Percentiles rank a stretch among this genome's conserved stretches.
Evolutionary conservation across 768 basidiomycete genomes (phyloP).

Genomic region (Rhodocollybia butyracea): DNA sequence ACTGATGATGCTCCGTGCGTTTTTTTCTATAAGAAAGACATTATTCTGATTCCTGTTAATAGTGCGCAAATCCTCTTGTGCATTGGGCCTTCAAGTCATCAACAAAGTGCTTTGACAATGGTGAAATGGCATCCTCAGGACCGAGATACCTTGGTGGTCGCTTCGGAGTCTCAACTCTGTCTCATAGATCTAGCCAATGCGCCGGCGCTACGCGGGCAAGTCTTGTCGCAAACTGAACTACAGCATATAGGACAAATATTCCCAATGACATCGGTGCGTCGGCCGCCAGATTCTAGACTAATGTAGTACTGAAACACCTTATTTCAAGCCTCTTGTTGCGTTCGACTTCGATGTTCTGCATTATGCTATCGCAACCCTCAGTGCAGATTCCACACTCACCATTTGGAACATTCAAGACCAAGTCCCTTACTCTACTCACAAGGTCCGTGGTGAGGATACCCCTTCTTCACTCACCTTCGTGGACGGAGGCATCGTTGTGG

Average conservation of each 20-base stretch:
- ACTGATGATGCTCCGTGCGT: conserved; percentile 86
- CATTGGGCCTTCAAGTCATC: conserved; percentile 55
- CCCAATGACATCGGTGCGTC: conserved; percentile 64
- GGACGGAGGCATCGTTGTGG: conserved; percentile 81
- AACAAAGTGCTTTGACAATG: conserved; percentile 63
- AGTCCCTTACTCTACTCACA: conserved; percentile 70
- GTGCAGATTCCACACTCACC: conserved; percentile 76
- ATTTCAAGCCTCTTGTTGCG: conserved; percentile 77
- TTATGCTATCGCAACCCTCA: conserved; percentile 76
- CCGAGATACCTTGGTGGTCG: conserved; percentile 76
- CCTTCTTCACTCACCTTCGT: conserved; percentile 86
- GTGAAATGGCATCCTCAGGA: conserved; percentile 91
- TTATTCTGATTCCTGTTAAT: conserved; percentile 10
- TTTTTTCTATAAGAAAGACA: neutral
- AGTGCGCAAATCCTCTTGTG: conserved; percentile 71
- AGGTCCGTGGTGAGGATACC: conserved; percentile 73
- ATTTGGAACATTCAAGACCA: conserved; percentile 82
- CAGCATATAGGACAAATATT: conserved; percentile 67
- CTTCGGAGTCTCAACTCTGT: conserved; percentile 73
- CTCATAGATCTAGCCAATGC: conserved; percentile 69
- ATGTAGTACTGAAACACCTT: conserved; percentile 4
- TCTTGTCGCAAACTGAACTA: conserved; percentile 66
- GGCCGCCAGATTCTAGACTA: neutral
- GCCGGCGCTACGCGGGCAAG: conserved; percentile 58
- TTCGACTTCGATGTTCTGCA: conserved; percentile 84